Conservation (phyloP, 108 stramenopile genomes). For the Nitzschia sp. region DNA sequence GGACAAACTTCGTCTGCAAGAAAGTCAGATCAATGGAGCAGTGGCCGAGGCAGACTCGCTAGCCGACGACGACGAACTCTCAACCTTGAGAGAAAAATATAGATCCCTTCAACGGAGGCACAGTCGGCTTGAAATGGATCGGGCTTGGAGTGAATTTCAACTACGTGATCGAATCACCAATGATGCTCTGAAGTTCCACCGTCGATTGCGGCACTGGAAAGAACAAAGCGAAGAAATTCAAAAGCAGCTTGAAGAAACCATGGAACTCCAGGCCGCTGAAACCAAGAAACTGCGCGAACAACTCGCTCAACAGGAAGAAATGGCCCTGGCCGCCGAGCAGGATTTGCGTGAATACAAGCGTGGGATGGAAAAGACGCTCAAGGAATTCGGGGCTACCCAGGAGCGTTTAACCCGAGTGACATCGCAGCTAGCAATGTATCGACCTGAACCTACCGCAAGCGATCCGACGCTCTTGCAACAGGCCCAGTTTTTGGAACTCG, state of each 20-base stretch:
- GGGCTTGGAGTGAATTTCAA: constrained; percentile 36
- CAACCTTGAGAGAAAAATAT: constrained; percentile 8
- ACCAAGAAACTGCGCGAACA: constrained; percentile 3
- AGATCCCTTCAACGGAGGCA: constrained; percentile 12
- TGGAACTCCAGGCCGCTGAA: constrained; percentile 11
- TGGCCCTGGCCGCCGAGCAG: constrained; percentile 3
- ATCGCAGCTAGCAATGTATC: neutral
- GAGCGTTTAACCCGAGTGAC: neutral
- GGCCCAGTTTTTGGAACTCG: constrained; percentile 3
- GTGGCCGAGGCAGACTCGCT: neutral
- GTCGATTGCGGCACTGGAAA: constrained; percentile 27
- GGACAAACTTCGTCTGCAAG: neutral
- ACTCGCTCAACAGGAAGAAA: neutral
- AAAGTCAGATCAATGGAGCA: neutral
- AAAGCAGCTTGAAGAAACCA: constrained; percentile 9
- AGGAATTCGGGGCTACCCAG: neutral
- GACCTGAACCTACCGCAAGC: neutral
- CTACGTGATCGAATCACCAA: constrained; percentile 38
- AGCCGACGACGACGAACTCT: neutral
- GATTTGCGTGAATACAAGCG: constrained; percentile 12
- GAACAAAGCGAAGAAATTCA: constrained; percentile 14
- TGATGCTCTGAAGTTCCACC: constrained; percentile 35
- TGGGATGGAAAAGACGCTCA: constrained; percentile 7
- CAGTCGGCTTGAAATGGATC: constrained; percentile 26
- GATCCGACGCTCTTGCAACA: constrained; percentile 9